Percentiles rank a stretch among this genome's conserved stretches.
Conservation (phyloP, 345 rosid genomes). For the Ceriops tagal region DNA sequence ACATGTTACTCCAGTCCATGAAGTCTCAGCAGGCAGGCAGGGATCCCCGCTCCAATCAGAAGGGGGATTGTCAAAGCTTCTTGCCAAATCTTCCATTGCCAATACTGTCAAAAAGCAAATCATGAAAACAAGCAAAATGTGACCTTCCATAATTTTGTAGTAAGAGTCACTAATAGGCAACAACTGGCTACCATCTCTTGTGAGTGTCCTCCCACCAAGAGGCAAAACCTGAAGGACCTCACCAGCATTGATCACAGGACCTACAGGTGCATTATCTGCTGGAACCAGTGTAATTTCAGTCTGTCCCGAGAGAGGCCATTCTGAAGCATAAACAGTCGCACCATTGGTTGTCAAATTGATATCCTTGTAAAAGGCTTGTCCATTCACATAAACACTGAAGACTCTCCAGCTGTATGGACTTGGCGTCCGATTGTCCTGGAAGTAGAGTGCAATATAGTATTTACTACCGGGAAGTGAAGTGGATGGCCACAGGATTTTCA, state of each 20-base stretch:
- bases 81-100: constrained; percentile 62
- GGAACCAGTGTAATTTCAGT: constrained; percentile 59
- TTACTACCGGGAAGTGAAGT: constrained; percentile 49
- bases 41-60: constrained; percentile 91
- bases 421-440: constrained; percentile 63
- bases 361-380: constrained; percentile 42
- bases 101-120: constrained; percentile 30
- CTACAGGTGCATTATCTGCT: constrained; percentile 36
- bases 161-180: not conserved
- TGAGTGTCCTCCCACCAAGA: constrained; percentile 54
- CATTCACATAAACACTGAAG: constrained; percentile 66
- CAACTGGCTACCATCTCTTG: constrained; percentile 57
- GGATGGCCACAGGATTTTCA: constrained; percentile 59
- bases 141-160: not conserved
- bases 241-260: constrained; percentile 72
- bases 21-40: constrained; percentile 67
- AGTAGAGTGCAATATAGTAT: constrained; percentile 74
- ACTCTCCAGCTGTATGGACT: constrained; percentile 69
- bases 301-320: constrained; percentile 76
- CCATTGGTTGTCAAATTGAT: constrained; percentile 68
- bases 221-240: constrained; percentile 77
- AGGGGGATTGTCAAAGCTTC: constrained; percentile 53
- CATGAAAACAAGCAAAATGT: constrained; percentile 1
- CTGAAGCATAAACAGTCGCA: constrained; percentile 51
- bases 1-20: constrained; percentile 91